These are phyloP conservation scores for Dendrostoma leiphaemia DNA, from an alignment of 2,329 filamentous ascomycete species.

Conservation along the genomic window DNA sequence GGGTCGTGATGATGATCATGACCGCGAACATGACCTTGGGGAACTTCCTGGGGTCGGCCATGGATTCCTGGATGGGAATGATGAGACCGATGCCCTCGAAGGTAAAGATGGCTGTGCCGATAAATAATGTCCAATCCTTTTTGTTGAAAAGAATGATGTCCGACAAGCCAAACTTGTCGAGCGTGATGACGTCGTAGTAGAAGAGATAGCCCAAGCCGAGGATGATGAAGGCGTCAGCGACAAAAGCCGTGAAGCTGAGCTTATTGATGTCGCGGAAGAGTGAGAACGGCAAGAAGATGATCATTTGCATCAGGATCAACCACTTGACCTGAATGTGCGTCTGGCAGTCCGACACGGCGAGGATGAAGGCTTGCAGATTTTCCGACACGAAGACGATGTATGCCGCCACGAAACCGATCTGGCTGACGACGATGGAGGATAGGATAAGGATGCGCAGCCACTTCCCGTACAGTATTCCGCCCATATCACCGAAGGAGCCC, in stretches of 20 bases:
- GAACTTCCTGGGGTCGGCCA: constrained; percentile 89
- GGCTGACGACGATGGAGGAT: constrained; percentile 87
- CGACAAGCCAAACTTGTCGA: constrained; percentile 71
- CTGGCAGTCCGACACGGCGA: constrained; percentile 85
- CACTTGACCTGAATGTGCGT: constrained; percentile 82
- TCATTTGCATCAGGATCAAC: constrained; percentile 91
- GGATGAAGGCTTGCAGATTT: constrained; percentile 91
- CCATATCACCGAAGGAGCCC: constrained; percentile 97
- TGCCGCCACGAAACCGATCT: constrained; percentile 90
- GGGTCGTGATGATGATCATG: constrained; percentile 90
- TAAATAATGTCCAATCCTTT: constrained; percentile 93
- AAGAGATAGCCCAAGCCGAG: constrained; percentile 91
- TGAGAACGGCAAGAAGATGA: constrained; percentile 92
- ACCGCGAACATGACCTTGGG: constrained; percentile 82
- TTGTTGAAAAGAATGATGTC: constrained; percentile 91
- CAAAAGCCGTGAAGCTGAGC: constrained; percentile 88
- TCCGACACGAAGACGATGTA: constrained; percentile 97
- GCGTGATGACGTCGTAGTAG: constrained; percentile 88
- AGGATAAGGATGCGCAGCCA: constrained; percentile 89
- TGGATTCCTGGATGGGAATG: constrained; percentile 96
- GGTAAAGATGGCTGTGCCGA: constrained; percentile 97
- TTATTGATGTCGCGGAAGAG: constrained; percentile 96
- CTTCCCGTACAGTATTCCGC: constrained; percentile 84
- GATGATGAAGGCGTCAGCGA: constrained; percentile 93
- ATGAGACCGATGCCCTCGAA: constrained; percentile 98